Base-by-base conservation (phyloP, 768 basidiomycete genomes). In the Fistulinella prunicolor region DNA sequence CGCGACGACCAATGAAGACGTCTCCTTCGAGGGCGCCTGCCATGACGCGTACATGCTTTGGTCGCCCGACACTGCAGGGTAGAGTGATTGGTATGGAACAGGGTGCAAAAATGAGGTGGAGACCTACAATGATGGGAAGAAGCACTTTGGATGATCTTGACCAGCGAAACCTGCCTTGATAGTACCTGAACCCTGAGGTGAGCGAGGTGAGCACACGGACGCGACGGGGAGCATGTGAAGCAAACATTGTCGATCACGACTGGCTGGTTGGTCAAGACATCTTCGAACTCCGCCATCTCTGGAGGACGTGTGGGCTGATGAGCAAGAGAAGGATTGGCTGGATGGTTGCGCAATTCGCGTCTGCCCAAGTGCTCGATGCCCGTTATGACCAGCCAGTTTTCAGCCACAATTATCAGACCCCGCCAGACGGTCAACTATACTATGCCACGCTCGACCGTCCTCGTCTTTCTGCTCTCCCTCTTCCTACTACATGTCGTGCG, bases 101-200 rank as follows among this genome's bases (percentile, higher is more conserved):
- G 14, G 59, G 55, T 51, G 57, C 60, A 67, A 73, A 72, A 19
- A 29, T 68, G 54, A 3, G 35, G 13, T 10, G 54, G 56, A 62
- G 63, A 83, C 93, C 74, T 72, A 96, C 94, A 93, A 97, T 55
- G 94, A 96, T 54, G 96, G 94, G 63, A 98, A 98, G 79, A 94
- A 98, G 66, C 94, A 97, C 80, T 96, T 96, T 36, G 96, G 96
- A 66, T 96, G 94, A 70, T 97, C 95, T 70, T 97, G 90, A 38
- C 96, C 96, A 45, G 96, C 96, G 65, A 99, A 99, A 34, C 96
- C 96, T 51, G 96, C 96, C 70, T 98, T 99, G 67, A 99, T 95
- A 20, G 92, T 93, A 23, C 96, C 96, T 47, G 95, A 96, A 53
- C 96, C 96, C 93, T 98, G 67, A n/a, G 49, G 41, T 28, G 42